Evolutionary conservation across 2,329 filamentous ascomycete species (phyloP).

Genomic region (Pestalotiopsis sp.): DNA sequence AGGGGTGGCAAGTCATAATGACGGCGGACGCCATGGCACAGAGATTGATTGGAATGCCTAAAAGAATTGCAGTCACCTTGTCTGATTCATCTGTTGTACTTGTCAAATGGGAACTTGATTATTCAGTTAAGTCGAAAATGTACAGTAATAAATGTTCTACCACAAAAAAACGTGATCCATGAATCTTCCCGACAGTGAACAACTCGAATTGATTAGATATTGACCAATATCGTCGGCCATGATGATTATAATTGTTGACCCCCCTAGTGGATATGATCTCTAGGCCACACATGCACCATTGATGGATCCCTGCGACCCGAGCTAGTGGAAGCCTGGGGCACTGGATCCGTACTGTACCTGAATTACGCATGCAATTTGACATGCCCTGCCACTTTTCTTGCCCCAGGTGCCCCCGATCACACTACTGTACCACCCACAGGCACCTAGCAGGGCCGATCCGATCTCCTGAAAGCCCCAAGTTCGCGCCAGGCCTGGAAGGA

Average conservation of each 20-base stretch:
- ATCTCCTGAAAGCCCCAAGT: not conserved
- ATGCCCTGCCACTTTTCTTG: not conserved
- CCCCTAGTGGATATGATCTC: not conserved
- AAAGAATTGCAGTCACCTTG: not conserved
- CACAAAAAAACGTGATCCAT: too few relatives aligned
- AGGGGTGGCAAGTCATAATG: constrained; percentile 12
- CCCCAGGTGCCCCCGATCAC: not conserved
- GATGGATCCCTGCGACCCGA: not conserved
- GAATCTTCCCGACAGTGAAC: not conserved
- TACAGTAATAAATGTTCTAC: not conserved
- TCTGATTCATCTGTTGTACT: not conserved
- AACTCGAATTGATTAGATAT: not conserved
- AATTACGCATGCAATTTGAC: not conserved
- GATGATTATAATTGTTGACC: not conserved
- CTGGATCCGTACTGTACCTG: not conserved
- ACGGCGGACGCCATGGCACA: constrained; percentile 19
- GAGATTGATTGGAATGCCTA: constrained; percentile 31
- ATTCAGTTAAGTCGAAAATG: not conserved
- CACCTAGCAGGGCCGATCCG: not conserved
- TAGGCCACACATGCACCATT: not conserved
- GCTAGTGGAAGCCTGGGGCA: not conserved
- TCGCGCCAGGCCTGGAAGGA: not conserved
- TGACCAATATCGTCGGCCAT: not conserved
- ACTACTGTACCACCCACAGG: not conserved
- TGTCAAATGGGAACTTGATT: not conserved